Evolutionary conservation across 805 yeast species (phyloP).

Genomic region (Diddensiella transvaalensis): DNA sequence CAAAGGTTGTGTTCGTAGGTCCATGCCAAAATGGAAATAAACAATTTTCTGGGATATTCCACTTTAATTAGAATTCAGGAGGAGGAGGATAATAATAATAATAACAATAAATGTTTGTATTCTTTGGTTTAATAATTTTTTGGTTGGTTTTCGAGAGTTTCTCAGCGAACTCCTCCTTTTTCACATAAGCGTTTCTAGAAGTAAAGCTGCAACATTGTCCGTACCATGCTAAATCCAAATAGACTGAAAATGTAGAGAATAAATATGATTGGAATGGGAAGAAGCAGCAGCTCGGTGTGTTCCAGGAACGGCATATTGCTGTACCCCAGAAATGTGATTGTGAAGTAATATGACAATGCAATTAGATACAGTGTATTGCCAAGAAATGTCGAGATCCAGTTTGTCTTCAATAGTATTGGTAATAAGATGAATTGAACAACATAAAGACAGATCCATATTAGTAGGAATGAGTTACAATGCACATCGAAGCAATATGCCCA

Average conservation of each 20-base stretch:
- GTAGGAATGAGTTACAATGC: constrained; percentile 84
- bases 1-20: constrained; percentile 18
- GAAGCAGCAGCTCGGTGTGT: constrained; percentile 56
- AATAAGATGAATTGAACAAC: constrained; percentile 69
- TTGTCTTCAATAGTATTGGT: constrained; percentile 64
- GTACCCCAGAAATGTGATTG: constrained; percentile 86
- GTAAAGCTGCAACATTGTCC: constrained; percentile 51
- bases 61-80: constrained; percentile 19
- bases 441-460: constrained; percentile 74
- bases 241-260: constrained; percentile 57
- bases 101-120: background rate
- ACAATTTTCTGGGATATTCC: constrained; percentile 22
- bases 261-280: constrained; percentile 61
- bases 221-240: constrained; percentile 71
- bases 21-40: constrained; percentile 10
- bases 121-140: background rate
- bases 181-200: constrained; percentile 23
- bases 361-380: constrained; percentile 78
- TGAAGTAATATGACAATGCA: constrained; percentile 70
- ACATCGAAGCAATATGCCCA: constrained; percentile 96
- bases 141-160: constrained; percentile 2
- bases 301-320: constrained; percentile 65
- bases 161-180: background rate
- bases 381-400: constrained; percentile 62
- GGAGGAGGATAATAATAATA: background rate